Base-by-base conservation (phyloP, 2,329 filamentous ascomycete species). In the Curvularia lunata region DNA sequence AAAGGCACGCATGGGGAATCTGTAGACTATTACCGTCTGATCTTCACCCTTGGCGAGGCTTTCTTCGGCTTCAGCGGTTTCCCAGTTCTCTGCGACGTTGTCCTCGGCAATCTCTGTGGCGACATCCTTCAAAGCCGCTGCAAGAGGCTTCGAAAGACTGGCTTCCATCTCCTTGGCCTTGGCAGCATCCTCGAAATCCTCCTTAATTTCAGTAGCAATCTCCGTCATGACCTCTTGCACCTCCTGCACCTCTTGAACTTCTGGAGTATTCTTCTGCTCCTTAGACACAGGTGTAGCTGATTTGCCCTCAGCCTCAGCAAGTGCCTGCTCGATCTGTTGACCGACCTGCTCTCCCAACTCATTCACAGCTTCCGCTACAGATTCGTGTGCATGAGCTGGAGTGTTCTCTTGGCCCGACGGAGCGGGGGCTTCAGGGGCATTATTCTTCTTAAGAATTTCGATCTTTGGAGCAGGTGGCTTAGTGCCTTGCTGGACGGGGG, bases 1-100 rank as follows among this genome's bases (percentile, higher is more conserved):
- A 84, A 96, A 99, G 4, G 95, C 95, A 77, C 90, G 91, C 89
- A 99, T 92, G 16, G 95, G 95, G 76, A 99, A 97, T 77, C 96
- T 96, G 81, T 91, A 95, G 46, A 98, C 93, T 73, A 86, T 88
- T 64, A 97, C 87, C 25, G 87, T 83, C 45, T 85, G 78, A 50
- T 86, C 84, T 57, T 88, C 87, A 65, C 89, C 87, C 75, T 92
- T 90, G 32, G 86, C 84, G 46, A 72, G 86, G 83, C 71, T 87
- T 58, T 90, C 89, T 62, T 89, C 87, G 54, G 86, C 86, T 69
- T 93, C 91, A 4, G 90, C 91, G 63, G 89, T 96, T 81, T 97
- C 92, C 92, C 92, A 96, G 78, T 88, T 93, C 64, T 96, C 92
- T n/a, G 87, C 90, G 46, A 92, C 83, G 21, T 82, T 77, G 49